These are phyloP conservation scores for Sistotremastrum suecicum DNA, from an alignment of 768 basidiomycete species.

Conservation along the genomic window DNA sequence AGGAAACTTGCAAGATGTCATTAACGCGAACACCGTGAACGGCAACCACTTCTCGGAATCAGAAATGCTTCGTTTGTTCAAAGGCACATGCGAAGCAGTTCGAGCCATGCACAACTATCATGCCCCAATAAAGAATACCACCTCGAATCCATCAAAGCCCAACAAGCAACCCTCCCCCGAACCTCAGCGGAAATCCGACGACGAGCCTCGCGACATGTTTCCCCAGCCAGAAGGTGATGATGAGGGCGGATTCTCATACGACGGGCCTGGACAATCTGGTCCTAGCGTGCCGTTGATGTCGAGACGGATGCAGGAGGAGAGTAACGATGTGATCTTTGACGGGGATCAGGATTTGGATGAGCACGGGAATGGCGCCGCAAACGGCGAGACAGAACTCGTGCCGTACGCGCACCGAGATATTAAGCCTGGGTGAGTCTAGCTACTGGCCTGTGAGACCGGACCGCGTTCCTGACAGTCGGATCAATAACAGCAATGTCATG, in stretches of 20 bases:
- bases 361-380: constrained; percentile 19
- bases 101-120: constrained; percentile 89
- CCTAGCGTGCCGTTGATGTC: constrained; percentile 44
- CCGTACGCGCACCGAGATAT: constrained; percentile 96
- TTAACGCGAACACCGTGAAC: constrained; percentile 75
- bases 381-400: constrained; percentile 39
- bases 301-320: constrained; percentile 33
- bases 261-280: constrained; percentile 15
- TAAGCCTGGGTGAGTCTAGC: constrained; percentile 77
- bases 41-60: constrained; percentile 74
- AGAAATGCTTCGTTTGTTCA: constrained; percentile 82
- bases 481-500: constrained; percentile 73
- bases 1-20: constrained; percentile 91
- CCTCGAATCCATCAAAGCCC: constrained; percentile 13
- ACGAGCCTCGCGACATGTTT: constrained; percentile 57
- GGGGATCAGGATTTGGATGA: constrained; percentile 57
- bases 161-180: constrained; percentile 9
- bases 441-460: background rate
- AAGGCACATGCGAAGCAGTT: constrained; percentile 87
- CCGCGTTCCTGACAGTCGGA: background rate
- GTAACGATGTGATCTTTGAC: constrained; percentile 59
- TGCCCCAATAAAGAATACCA: constrained; percentile 29
- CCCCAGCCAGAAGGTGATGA: constrained; percentile 64
- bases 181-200: constrained; percentile 26
- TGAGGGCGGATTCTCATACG: constrained; percentile 65